A percentile compares a stretch with the other conserved stretches of the same genome.
Evolutionary conservation across 2,329 filamentous ascomycete species (phyloP).

Genomic region (Diaporthe vexans): DNA sequence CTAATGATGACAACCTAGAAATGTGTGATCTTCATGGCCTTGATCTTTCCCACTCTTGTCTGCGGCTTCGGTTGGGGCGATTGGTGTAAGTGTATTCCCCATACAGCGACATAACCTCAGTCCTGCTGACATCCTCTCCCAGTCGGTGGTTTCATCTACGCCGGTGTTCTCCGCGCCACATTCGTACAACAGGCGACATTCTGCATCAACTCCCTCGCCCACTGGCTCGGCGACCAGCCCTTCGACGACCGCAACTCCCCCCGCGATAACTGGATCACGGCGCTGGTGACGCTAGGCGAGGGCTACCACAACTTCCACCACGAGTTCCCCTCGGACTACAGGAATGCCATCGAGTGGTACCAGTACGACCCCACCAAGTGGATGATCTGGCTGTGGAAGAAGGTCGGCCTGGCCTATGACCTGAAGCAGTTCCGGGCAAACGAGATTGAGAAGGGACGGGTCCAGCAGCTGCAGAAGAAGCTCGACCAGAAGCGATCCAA

Average conservation of each 20-base stretch:
- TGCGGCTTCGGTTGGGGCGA: conserved; percentile 86
- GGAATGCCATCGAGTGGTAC: conserved; percentile 91
- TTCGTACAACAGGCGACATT: conserved; percentile 94
- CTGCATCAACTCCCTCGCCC: conserved; percentile 91
- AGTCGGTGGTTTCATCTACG: conserved; percentile 84
- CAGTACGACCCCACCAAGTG: conserved; percentile 95
- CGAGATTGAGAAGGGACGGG: conserved; percentile 91
- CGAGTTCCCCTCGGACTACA: conserved; percentile 94
- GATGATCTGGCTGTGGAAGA: conserved; percentile 88
- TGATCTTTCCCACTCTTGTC: conserved; percentile 81
- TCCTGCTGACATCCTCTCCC: not conserved
- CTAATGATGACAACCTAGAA: conserved; percentile 56
- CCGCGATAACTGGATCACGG: conserved; percentile 88
- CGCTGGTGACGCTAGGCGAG: conserved; percentile 84
- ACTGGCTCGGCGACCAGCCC: conserved; percentile 93
- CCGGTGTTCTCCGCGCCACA: conserved; percentile 87
- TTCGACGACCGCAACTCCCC: conserved; percentile 95
- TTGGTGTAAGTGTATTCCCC: conserved; percentile 61
- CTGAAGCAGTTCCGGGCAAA: conserved; percentile 93
- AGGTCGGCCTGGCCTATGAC: conserved; percentile 85
- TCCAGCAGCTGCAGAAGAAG: conserved; percentile 94
- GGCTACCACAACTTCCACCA: conserved; percentile 98
- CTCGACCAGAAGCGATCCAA: conserved; percentile 86
- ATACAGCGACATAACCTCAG: not conserved
- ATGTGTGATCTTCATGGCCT: conserved; percentile 81